Conservation (phyloP, 495 filamentous ascomycete species). For the Neurospora sublineolata region DNA sequence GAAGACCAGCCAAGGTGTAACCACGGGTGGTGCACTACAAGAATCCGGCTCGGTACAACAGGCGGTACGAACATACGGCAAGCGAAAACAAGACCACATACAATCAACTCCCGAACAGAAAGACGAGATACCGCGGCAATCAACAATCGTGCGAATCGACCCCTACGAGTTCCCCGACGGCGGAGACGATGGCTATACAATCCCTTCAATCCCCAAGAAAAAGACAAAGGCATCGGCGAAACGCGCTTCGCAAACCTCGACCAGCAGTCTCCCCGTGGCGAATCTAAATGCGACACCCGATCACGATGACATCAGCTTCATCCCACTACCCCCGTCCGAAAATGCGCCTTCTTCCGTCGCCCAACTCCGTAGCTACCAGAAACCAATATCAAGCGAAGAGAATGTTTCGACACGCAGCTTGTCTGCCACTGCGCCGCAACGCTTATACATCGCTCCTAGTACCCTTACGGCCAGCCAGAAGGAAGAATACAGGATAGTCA, state of each 20-base stretch:
- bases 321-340: background rate
- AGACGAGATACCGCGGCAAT: background rate
- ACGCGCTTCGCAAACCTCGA: background rate
- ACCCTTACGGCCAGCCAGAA: conserved; percentile 21
- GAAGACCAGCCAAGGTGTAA: background rate
- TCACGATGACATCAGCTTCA: background rate
- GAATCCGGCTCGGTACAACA: background rate
- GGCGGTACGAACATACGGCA: conserved; percentile 9
- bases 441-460: conserved; percentile 16
- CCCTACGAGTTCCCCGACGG: conserved; percentile 2
- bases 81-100: conserved; percentile 5
- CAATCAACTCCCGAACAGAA: background rate
- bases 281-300: background rate
- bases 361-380: background rate
- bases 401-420: background rate
- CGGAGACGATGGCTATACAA: background rate
- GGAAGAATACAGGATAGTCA: conserved; percentile 13
- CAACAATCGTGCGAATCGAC: background rate
- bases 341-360: background rate
- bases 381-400: background rate
- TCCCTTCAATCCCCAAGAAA: conserved; percentile 4
- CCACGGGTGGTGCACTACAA: background rate
- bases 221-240: background rate
- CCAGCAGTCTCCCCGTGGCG: background rate
- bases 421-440: conserved; percentile 2